Conservation (phyloP, 2,329 filamentous ascomycete species). For the Fusarium mexicanum region DNA sequence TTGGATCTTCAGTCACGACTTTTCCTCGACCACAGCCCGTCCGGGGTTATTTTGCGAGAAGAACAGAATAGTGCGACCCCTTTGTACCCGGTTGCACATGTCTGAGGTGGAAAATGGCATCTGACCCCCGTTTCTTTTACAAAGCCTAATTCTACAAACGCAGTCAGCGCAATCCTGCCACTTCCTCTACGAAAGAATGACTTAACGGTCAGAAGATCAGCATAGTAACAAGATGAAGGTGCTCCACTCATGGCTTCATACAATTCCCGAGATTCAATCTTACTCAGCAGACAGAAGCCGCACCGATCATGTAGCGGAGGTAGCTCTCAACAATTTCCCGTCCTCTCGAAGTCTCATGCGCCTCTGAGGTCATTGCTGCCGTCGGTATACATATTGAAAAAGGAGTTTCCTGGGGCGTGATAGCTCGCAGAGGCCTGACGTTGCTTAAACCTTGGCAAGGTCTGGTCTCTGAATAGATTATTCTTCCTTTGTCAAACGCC, state of each 20-base stretch:
- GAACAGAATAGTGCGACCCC: neutral
- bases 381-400: neutral
- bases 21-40: slow-evolving; percentile 6
- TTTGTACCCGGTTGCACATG: neutral
- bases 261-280: slow-evolving; percentile 14
- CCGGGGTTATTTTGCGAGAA: neutral
- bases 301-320: neutral
- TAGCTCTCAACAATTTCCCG: neutral
- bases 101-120: neutral
- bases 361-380: neutral
- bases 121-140: slow-evolving; percentile 2
- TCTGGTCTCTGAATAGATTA: no score
- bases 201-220: neutral
- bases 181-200: neutral
- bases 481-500: neutral
- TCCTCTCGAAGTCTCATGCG: neutral
- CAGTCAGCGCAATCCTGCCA: slow-evolving; percentile 11
- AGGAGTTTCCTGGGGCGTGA: neutral
- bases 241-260: slow-evolving; percentile 17
- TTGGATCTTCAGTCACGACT: slow-evolving; percentile 4
- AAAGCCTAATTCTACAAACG: slow-evolving; percentile 4
- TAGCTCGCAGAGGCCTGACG: neutral
- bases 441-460: neutral
- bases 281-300: slow-evolving; percentile 14
- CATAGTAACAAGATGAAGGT: slow-evolving; percentile 3